Evolutionary conservation across 768 basidiomycete genomes (phyloP).

Genomic region (Termitomyces sp.): DNA sequence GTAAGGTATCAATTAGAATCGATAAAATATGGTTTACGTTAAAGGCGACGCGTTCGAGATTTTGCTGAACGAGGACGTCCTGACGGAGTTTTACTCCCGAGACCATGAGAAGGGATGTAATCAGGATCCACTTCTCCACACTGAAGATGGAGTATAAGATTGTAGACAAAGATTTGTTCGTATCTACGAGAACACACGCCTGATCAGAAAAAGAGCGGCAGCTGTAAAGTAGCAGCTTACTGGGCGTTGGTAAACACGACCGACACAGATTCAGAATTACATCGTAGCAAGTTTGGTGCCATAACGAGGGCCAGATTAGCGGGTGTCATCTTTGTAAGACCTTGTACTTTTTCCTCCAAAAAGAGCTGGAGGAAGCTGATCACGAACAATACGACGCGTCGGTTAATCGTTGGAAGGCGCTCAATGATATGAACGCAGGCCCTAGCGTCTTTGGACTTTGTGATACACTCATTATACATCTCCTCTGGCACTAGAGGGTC

Average conservation of each 20-base stretch:
- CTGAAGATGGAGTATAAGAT: conserved; percentile 76
- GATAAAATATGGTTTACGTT: not conserved
- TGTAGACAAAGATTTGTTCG: conserved; percentile 86
- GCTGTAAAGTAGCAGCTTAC: conserved; percentile 44
- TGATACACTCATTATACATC: conserved; percentile 88
- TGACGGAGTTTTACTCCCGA: conserved; percentile 58
- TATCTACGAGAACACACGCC: conserved; percentile 43
- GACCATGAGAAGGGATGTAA: conserved; percentile 77
- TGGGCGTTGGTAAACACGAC: conserved; percentile 90
- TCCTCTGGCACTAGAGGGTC: conserved; percentile 91
- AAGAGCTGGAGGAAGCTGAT: conserved; percentile 91
- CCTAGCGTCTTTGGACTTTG: conserved; percentile 58
- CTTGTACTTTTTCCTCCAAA: conserved; percentile 70
- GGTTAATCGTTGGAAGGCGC: conserved; percentile 80
- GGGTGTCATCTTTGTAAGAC: conserved; percentile 84
- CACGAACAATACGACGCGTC: conserved; percentile 82
- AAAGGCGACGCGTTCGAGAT: conserved; percentile 49
- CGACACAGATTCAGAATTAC: conserved; percentile 83
- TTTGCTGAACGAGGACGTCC: conserved; percentile 47
- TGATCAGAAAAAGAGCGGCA: not conserved
- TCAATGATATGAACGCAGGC: conserved; percentile 73
- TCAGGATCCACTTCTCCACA: conserved; percentile 72
- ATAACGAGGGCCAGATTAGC: conserved; percentile 87
- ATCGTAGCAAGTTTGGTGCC: conserved; percentile 87
- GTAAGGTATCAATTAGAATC: not conserved